Conservation (phyloP, 257 asterid genomes). For the Fraxinus excelsior region DNA sequence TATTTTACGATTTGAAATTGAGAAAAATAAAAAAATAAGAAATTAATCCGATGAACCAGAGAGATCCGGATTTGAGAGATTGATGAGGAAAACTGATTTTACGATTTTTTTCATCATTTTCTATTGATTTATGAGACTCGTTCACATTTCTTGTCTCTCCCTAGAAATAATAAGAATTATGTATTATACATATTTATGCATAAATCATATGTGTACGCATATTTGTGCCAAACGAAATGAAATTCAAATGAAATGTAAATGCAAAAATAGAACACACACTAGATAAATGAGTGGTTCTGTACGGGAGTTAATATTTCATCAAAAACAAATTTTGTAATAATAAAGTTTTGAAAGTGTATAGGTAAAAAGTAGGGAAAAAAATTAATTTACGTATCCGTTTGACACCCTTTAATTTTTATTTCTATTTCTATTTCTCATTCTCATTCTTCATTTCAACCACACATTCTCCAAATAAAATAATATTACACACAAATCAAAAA, state of each 20-base stretch:
- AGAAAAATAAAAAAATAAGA: background rate
- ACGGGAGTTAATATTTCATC: no score
- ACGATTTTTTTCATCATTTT: constrained; percentile 27
- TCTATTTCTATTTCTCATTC: no score
- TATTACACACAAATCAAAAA: no score
- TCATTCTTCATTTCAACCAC: no score
- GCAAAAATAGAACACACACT: background rate
- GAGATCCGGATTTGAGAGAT: constrained; percentile 39
- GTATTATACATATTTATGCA: background rate
- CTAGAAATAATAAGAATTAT: constrained; percentile 14
- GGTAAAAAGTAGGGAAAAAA: no score
- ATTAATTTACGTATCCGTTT: no score
- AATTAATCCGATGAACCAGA: constrained; percentile 27
- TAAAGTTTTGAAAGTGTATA: no score
- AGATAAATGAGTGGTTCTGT: no score
- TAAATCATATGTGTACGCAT: background rate
- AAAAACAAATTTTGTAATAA: no score
- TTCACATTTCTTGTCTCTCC: constrained; percentile 26
- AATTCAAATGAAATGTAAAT: constrained; percentile 35
- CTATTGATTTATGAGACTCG: constrained; percentile 24
- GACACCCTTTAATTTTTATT: no score
- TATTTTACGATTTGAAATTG: constrained; percentile 23
- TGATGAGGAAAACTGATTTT: constrained; percentile 10
- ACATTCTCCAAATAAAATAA: no score
- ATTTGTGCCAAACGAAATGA: constrained; percentile 42